Base-by-base conservation (phyloP, 169 alveolate species). In the Prorocentrum cordatum region DNA sequence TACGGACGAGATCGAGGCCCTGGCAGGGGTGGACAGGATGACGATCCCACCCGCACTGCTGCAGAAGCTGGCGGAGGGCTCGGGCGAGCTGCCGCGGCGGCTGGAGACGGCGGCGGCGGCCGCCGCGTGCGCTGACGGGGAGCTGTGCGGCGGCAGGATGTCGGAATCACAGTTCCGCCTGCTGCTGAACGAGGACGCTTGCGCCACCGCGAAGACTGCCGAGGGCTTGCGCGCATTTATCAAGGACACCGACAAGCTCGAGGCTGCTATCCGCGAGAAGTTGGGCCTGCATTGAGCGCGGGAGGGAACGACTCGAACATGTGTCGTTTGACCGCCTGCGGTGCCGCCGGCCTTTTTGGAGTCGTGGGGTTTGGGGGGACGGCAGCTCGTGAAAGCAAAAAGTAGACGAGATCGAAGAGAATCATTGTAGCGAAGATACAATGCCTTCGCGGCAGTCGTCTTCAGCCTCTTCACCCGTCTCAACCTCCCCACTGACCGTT, bases 201-300 rank as follows among this genome's bases (percentile, higher is more conserved):
- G 88, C 27, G 88, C 88, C 22, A 77, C 75, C 0, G 88, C 54
- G 88, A 77, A 77, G 88, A 77, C 88, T 1, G 88, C 88, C 9
- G 88, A 77, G 88, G 88, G 88, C 75, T 64, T 77, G 35, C 33
- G 88, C 38, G 88, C 88, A 20, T 77, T 77, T 75, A 77, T 77
- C 12, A 16, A 72, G 20, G 88, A 77, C 75, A 77, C 88, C 26
- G 62, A 77, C 88, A 77, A 77, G 88, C 88, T 77, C 12, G 88
- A 77, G 88, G 88, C 50, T n/a, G n/a, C n/a, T n/a, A n/a, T n/a
- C n/a, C n/a, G n/a, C n/a, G n/a, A n/a, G n/a, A n/a, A n/a, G n/a
- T n/a, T n/a, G n/a, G n/a, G n/a, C n/a, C n/a, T n/a, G n/a, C n/a
- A n/a, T n/a, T n/a, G n/a, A n/a, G n/a, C n/a, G n/a, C n/a, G n/a